phyloP scores from a whole-genome alignment of 148 eudicot species.

The Camellia granthamiana region DNA sequence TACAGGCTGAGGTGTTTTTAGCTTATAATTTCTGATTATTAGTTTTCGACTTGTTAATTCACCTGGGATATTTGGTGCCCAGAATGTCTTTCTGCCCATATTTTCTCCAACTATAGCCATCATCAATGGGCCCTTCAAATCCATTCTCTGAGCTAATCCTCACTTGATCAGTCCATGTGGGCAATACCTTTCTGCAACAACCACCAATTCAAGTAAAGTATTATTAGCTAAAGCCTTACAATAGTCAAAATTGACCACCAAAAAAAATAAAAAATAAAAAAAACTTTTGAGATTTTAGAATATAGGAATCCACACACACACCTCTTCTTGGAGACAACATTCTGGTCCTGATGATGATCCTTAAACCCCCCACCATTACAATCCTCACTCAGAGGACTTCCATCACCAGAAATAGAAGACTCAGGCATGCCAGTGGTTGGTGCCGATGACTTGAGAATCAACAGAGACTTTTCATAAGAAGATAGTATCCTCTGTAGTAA shows the following conservation, averaged over 20 bases:
- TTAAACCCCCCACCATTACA: constrained; percentile 25
- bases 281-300: background rate
- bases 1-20: too few species aligned
- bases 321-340: constrained; percentile 66
- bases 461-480: background rate
- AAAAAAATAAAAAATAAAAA: too few species aligned
- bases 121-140: constrained; percentile 68
- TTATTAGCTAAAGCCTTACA: background rate
- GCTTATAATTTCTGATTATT: too few species aligned
- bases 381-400: constrained; percentile 35
- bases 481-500: too few species aligned
- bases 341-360: constrained; percentile 32
- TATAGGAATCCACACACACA: constrained; percentile 12
- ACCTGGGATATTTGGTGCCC: constrained; percentile 89
- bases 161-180: constrained; percentile 69
- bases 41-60: background rate
- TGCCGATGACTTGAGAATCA: too few species aligned
- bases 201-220: constrained; percentile 17
- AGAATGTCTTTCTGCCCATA: constrained; percentile 97
- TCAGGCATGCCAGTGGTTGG: background rate
- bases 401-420: constrained; percentile 13
- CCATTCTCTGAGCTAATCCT: constrained; percentile 51
- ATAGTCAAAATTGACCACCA: background rate
- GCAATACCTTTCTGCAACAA: constrained; percentile 60
- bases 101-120: constrained; percentile 92